Conservation (phyloP, 345 rosid genomes). For the Adansonia digitata region DNA sequence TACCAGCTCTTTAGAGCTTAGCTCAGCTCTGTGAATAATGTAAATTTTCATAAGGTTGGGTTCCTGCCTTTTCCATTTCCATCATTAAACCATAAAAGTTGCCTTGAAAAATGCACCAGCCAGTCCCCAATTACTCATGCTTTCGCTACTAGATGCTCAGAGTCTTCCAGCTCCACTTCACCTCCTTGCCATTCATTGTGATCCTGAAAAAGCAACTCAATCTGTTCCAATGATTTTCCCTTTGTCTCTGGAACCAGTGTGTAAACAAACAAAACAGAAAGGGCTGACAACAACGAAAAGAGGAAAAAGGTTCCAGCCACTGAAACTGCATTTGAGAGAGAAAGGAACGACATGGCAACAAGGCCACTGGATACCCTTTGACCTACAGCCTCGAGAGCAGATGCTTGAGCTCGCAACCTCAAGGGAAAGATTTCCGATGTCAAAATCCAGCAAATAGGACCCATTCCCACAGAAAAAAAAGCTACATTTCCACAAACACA, state of each 20-base stretch:
- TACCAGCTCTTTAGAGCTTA: too few relatives aligned
- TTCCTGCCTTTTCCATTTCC: background rate
- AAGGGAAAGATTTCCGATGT: conserved; percentile 67
- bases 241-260: conserved; percentile 49
- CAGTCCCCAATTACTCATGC: conserved; percentile 5
- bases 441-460: conserved; percentile 63
- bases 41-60: too few relatives aligned
- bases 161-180: conserved; percentile 51
- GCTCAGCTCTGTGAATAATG: too few relatives aligned
- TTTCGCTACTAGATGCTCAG: conserved; percentile 50
- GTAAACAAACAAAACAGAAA: conserved; percentile 49
- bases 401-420: conserved; percentile 59
- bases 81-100: background rate
- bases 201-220: conserved; percentile 40
- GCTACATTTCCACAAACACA: conserved; percentile 57
- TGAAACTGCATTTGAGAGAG: conserved; percentile 39
- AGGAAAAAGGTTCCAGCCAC: conserved; percentile 47
- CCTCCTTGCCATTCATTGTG: conserved; percentile 28
- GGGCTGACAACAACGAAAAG: conserved; percentile 41
- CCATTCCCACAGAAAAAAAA: conserved; percentile 60
- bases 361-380: conserved; percentile 60
- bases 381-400: conserved; percentile 57
- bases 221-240: conserved; percentile 63
- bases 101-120: background rate
- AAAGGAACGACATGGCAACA: conserved; percentile 64